Conservation (phyloP, 1,139 yeast species). For the Candida anutae region DNA sequence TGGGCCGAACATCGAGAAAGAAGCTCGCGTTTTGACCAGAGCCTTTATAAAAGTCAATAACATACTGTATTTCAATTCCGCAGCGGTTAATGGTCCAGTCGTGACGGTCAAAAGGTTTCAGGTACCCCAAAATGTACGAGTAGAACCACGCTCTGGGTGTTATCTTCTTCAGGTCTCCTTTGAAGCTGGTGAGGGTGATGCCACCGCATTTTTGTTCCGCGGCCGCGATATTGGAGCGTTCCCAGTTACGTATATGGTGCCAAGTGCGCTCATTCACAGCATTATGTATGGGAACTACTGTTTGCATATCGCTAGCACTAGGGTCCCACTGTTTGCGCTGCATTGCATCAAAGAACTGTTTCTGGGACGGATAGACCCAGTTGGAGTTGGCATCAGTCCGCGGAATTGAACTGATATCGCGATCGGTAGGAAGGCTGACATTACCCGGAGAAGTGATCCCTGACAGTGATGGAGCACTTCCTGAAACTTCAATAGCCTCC, state of each 20-base stretch:
- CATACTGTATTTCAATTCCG: conserved; percentile 78
- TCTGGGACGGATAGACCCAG: conserved; percentile 95
- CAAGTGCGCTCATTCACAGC: conserved; percentile 92
- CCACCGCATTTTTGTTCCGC: conserved; percentile 60
- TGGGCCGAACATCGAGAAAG: conserved; percentile 86
- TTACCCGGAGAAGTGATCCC: conserved; percentile 9
- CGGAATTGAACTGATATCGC: conserved; percentile 82
- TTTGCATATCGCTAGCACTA: conserved; percentile 70
- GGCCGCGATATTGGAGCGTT: conserved; percentile 50
- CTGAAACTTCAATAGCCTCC: conserved; percentile 32
- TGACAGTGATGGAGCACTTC: no score
- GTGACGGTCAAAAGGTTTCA: conserved; percentile 89
- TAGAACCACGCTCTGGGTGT: conserved; percentile 89
- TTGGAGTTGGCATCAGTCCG: conserved; percentile 55
- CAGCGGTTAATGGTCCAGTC: conserved; percentile 93
- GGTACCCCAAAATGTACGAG: conserved; percentile 49
- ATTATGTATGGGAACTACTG: conserved; percentile 91
- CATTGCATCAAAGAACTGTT: conserved; percentile 94
- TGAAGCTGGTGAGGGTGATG: conserved; percentile 73
- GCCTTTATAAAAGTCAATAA: conserved; percentile 83
- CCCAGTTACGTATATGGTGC: conserved; percentile 83
- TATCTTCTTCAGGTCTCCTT: conserved; percentile 77
- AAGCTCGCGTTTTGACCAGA: conserved; percentile 56
- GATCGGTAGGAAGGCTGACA: conserved; percentile 48
- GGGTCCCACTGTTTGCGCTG: conserved; percentile 85